Base-by-base conservation (phyloP, 2,329 filamentous ascomycete genomes). In the Alternaria metachromatica region DNA sequence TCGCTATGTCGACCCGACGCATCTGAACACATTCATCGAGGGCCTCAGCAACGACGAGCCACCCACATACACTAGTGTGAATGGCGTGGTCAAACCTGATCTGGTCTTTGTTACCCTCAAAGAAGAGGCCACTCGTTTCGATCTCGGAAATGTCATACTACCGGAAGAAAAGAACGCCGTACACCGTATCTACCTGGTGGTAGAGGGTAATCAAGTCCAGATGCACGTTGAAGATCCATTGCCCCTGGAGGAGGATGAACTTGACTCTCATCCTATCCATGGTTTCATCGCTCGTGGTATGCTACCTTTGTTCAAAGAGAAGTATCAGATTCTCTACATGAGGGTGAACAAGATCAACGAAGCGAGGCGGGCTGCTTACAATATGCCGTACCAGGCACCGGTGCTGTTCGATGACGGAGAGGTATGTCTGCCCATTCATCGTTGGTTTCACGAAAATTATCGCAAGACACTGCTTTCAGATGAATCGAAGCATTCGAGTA, bases 131-230 rank as follows among this genome's bases (percentile, higher is more conserved):
- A 70, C 61, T 7, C 60, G 41, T 9, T 74, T 73, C 55, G 74
- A 78, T 25, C 55, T 79, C 2, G 76, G 76, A 13, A 79, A 79
- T 25, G 74, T 79, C 0, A 48, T 62, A 18, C 73, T 75, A 25
- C 46, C 62, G 2, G 68, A 71, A 33, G 65, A 70, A 10, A 58
- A 55, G 3, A 67, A 71, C 20, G 43, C 37, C 9, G 50, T 72
- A 13, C 55, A 61, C 15, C 61, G 64, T 2, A 64, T 69, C 1
- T 58, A 64, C n/a, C 30, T 78, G 4, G 53, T 64, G 2, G 58
- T 74, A 5, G 70, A 76, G 3, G 55, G 68, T 20, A 72, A 67
- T 5, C 60, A 63, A 0, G 66, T 71, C 23, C 66, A 76, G 55
- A 61, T 73, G 55, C 66, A 61, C 21, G 66, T 68, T n/a, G 62